Percentiles rank a stretch among this genome's conserved stretches.
Evolutionary conservation across 306 rosid genomes (phyloP).

Genomic region (Castanea sativa): DNA sequence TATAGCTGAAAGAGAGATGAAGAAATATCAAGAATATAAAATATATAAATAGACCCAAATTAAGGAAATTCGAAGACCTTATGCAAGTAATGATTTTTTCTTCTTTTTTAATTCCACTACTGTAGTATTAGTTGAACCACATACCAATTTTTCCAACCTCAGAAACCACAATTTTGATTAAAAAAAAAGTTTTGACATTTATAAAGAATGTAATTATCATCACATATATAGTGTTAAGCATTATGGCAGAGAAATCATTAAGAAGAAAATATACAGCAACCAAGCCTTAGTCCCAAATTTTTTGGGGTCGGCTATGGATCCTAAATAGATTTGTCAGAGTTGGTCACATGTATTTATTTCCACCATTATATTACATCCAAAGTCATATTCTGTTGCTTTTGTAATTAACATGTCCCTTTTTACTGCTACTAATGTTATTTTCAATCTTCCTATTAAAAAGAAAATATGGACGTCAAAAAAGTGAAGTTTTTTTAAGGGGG

Average conservation of each 20-base stretch:
- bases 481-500: background rate
- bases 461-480: no score
- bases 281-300: no score
- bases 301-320: no score
- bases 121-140: background rate
- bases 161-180: background rate
- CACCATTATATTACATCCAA: no score
- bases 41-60: background rate
- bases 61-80: background rate
- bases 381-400: no score
- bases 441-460: no score
- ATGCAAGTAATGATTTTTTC: background rate
- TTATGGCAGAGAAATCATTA: background rate
- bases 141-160: background rate
- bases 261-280: background rate
- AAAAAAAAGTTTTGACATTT: background rate
- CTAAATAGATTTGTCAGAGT: no score
- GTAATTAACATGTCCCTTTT: no score
- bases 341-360: no score
- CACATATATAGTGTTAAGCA: background rate
- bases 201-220: background rate
- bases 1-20: constrained; percentile 49
- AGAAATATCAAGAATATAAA: background rate
- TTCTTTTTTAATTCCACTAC: background rate
- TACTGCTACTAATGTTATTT: no score